phyloP scores from a whole-genome alignment of 1,284 basidiomycete species.

The Rhizoctonia solani region DNA sequence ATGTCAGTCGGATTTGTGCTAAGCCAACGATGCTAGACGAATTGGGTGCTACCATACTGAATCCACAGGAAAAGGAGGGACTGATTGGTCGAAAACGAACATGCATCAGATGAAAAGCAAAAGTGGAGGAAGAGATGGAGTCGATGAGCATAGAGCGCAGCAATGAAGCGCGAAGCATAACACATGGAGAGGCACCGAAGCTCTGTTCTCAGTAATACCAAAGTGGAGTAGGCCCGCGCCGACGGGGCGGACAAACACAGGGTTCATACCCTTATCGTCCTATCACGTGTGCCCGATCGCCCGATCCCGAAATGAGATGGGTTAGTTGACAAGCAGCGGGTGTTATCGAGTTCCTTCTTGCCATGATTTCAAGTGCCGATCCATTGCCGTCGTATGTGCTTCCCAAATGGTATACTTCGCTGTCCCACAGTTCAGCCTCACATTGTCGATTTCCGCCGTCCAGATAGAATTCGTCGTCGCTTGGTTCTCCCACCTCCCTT shows the following conservation, averaged over 20 bases:
- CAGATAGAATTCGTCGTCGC: not conserved
- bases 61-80: not conserved
- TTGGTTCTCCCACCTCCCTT: not conserved
- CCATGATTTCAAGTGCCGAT: not conserved
- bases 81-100: not conserved
- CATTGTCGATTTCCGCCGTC: not conserved
- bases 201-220: not conserved
- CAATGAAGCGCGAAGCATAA: not conserved
- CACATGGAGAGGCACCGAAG: constrained; percentile 2
- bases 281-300: constrained; percentile 20
- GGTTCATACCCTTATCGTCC: constrained; percentile 28
- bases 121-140: not conserved
- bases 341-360: not conserved
- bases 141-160: too few relatives aligned
- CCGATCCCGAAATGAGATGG: constrained; percentile 16
- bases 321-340: not conserved
- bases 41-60: not conserved
- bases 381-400: not conserved
- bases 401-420: constrained; percentile 6
- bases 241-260: constrained; percentile 3
- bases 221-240: constrained; percentile 14
- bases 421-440: constrained; percentile 28
- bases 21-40: not conserved
- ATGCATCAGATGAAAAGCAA: not conserved
- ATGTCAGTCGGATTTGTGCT: not conserved